phyloP scores from a whole-genome alignment of 768 basidiomycete genomes.

The Mycena crocata region DNA sequence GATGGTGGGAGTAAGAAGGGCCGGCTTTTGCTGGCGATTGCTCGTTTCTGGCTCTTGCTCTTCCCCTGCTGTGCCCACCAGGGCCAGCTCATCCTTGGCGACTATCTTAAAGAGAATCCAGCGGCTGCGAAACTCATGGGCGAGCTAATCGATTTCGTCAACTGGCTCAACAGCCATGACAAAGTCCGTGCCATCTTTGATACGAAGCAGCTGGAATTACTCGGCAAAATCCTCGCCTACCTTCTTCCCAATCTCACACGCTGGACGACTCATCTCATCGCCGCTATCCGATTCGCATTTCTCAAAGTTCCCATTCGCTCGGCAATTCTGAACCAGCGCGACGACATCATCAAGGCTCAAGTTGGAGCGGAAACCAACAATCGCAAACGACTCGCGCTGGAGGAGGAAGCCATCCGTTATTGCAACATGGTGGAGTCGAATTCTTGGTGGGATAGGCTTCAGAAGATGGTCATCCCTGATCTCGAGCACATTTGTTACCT shows the following conservation, averaged over 20 bases:
- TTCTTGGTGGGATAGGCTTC: slow-evolving; percentile 14
- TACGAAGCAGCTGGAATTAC: slow-evolving; percentile 6
- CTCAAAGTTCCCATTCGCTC: slow-evolving; percentile 16
- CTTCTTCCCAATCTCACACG: slow-evolving; percentile 29
- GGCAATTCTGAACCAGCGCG: slow-evolving; percentile 10
- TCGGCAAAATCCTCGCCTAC: slow-evolving; percentile 24
- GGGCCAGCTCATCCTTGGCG: slow-evolving; percentile 30
- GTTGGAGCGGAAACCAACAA: slow-evolving; percentile 19
- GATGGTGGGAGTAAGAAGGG: slow-evolving; percentile 31
- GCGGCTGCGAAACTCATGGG: slow-evolving; percentile 14
- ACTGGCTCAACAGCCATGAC: slow-evolving; percentile 27
- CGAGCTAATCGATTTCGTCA: slow-evolving; percentile 25
- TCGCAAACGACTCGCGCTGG: background rate
- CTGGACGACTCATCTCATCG: slow-evolving; percentile 31
- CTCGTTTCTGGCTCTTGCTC: slow-evolving; percentile 18
- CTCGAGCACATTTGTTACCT: slow-evolving; percentile 10
- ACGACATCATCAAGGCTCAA: slow-evolving; percentile 18
- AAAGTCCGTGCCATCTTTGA: slow-evolving; percentile 26
- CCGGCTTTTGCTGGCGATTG: slow-evolving; percentile 6
- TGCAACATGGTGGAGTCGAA: background rate
- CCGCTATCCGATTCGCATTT: slow-evolving; percentile 9
- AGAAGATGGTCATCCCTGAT: slow-evolving; percentile 8
- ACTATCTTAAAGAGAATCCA: slow-evolving; percentile 29
- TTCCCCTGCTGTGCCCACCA: slow-evolving; percentile 30
- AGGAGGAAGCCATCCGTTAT: background rate